Evolutionary conservation across 345 rosid genomes (phyloP).

Genomic region (Turnera subulata): DNA sequence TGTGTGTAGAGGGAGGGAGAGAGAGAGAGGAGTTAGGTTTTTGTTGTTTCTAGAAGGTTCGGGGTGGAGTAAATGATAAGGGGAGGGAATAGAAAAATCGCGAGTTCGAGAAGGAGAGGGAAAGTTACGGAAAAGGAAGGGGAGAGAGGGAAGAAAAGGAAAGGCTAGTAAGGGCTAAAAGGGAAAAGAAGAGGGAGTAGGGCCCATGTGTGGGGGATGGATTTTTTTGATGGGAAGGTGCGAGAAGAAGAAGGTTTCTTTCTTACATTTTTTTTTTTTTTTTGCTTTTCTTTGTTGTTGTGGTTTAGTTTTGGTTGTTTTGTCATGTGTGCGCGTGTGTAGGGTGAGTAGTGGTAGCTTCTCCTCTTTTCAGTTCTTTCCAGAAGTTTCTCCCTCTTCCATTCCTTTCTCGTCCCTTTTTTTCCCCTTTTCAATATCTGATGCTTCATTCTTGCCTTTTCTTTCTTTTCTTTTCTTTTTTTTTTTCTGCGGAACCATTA

Average conservation of each 20-base stretch:
- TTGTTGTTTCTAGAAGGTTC: slow-evolving; percentile 84
- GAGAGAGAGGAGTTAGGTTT: no score
- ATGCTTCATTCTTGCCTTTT: no score
- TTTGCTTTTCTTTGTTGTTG: not conserved
- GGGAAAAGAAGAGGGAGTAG: not conserved
- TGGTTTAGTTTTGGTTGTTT: no score
- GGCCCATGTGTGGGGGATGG: slow-evolving; percentile 2
- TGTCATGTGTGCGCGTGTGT: no score
- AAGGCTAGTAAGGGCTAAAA: not conserved
- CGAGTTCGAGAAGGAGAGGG: slow-evolving; percentile 13
- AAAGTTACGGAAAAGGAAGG: not conserved
- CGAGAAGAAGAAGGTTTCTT: not conserved
- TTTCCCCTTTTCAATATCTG: not conserved
- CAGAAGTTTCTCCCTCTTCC: slow-evolving; percentile 6
- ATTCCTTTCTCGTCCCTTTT: no score
- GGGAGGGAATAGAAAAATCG: slow-evolving; percentile 11
- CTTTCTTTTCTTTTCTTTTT: not conserved
- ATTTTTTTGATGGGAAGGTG: slow-evolving; percentile 14
- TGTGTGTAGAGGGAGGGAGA: not conserved
- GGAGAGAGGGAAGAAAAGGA: not conserved
- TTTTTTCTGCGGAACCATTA: not conserved
- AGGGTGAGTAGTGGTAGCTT: not conserved
- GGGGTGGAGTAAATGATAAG: slow-evolving; percentile 43
- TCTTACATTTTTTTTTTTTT: not conserved
- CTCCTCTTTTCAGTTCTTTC: slow-evolving; percentile 2